Conservation (phyloP, 805 yeast genomes). For the Candida nitratophila region DNA sequence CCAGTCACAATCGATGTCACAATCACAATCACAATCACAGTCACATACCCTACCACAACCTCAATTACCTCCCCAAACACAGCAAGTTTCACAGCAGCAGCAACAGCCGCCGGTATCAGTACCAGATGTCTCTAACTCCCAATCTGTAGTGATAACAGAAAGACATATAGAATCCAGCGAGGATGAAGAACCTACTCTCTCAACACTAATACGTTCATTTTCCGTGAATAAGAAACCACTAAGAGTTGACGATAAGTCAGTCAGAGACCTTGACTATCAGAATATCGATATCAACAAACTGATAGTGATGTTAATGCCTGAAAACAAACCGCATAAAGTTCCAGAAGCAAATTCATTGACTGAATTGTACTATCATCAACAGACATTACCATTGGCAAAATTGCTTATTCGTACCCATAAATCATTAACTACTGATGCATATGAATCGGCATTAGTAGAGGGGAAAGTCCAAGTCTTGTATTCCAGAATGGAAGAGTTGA, state of each 20-base stretch:
- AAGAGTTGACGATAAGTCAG: constrained; percentile 22
- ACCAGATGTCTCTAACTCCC: background rate
- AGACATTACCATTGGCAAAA: constrained; percentile 78
- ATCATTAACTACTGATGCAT: constrained; percentile 75
- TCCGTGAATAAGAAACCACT: constrained; percentile 14
- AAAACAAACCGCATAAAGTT: constrained; percentile 43
- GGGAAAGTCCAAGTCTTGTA: constrained; percentile 87
- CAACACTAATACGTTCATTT: constrained; percentile 22
- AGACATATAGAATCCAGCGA: constrained; percentile 11
- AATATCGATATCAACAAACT: constrained; percentile 37
- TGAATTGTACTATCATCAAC: constrained; percentile 80
- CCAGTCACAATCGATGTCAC: too few relatives aligned
- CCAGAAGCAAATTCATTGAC: constrained; percentile 65
- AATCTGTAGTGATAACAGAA: constrained; percentile 5
- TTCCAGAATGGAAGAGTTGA: constrained; percentile 86
- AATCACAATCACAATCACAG: too few relatives aligned
- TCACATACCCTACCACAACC: too few relatives aligned
- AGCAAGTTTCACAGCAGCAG: constrained; percentile 1
- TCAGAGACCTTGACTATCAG: constrained; percentile 26
- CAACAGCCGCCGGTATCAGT: background rate
- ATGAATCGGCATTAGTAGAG: constrained; percentile 78
- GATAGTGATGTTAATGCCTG: constrained; percentile 41
- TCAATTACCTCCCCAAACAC: constrained; percentile 17
- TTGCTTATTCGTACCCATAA: constrained; percentile 82
- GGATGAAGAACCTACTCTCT: constrained; percentile 21